Base-by-base conservation (phyloP, 1,284 basidiomycete species). In the Limonomyces culmigenus region DNA sequence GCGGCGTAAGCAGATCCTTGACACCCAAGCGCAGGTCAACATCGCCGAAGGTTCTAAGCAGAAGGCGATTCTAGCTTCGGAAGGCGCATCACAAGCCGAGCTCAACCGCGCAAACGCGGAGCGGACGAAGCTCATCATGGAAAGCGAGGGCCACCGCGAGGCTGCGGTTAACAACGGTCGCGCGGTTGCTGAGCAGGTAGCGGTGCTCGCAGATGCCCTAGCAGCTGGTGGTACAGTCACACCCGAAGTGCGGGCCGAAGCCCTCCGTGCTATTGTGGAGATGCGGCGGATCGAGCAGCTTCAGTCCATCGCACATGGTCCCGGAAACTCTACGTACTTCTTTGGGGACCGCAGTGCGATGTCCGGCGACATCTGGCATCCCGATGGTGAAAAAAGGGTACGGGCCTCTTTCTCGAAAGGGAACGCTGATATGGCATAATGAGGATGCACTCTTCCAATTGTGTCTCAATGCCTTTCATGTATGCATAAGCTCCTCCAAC, bases 1-100 rank as follows among this genome's bases (percentile, higher is more conserved):
- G 40, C 45, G 67, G 13, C 52, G 66, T 18, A 69, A 69, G 42
- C 65, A 69, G 41, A 54, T 69, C 10, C 51, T 70, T 13, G 66
- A 70, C 42, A 70, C 67, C 0, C 61, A 67, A 43, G 66, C 67
- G 0, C 60, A 63, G 39, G 61, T 70, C 40, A 70, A 70, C 42
- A 55, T 70, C 19, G 66, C 67, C 1, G 67, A 70, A 44, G 67
- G 67, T 8, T 57, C 65, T 34, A 70, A 70, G 42, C 64, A 68
- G 42, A 54, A 61, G 11, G 58, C 60, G 6, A 69, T 70, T 40
- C 47, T 69, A 31, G 64, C 67, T 47, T 63, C 60, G 45, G 66
- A 70, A 43, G 50, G 48, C 41, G 34, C 34, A 32, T 32, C 49
- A 3, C 46, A 50, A 34, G 41, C 47, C 8, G 39, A 45, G 37